Evolutionary conservation across 768 basidiomycete species (phyloP).

Genomic region (Boletus subparvulus): DNA sequence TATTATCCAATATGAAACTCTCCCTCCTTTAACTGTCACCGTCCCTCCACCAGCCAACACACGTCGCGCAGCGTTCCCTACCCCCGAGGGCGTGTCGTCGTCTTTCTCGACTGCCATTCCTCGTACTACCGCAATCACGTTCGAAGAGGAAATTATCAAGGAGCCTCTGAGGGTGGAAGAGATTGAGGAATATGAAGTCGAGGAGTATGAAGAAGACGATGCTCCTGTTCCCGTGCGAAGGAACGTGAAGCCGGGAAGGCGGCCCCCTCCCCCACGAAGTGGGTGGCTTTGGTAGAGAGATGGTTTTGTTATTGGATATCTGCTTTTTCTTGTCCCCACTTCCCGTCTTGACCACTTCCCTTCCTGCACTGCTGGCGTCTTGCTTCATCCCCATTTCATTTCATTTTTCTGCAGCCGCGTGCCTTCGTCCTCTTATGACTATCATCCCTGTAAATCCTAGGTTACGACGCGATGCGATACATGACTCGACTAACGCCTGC

Average conservation of each 20-base stretch:
- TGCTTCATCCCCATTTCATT: constrained; percentile 18
- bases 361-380: constrained; percentile 23
- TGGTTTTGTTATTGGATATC: constrained; percentile 32
- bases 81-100: constrained; percentile 61
- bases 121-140: constrained; percentile 70
- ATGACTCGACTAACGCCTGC: constrained; percentile 22
- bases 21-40: constrained; percentile 59
- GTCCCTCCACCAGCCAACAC: constrained; percentile 79
- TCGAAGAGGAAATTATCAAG: constrained; percentile 53
- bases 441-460: constrained; percentile 16
- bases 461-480: constrained; percentile 26
- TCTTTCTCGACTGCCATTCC: constrained; percentile 62
- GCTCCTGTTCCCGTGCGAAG: constrained; percentile 42
- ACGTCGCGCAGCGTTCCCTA: constrained; percentile 69
- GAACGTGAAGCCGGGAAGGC: constrained; percentile 44
- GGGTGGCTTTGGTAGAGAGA: constrained; percentile 59
- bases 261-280: constrained; percentile 45
- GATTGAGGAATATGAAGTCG: constrained; percentile 35
- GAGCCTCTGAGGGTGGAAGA: constrained; percentile 39
- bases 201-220: constrained; percentile 45
- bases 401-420: not conserved
- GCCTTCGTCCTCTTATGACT: constrained; percentile 9
- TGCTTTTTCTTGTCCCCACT: constrained; percentile 33
- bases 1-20: constrained; percentile 49
- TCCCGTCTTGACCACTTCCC: constrained; percentile 14